Evolutionary conservation across 148 eudicot species (phyloP).

Genomic region (Drosera capensis): DNA sequence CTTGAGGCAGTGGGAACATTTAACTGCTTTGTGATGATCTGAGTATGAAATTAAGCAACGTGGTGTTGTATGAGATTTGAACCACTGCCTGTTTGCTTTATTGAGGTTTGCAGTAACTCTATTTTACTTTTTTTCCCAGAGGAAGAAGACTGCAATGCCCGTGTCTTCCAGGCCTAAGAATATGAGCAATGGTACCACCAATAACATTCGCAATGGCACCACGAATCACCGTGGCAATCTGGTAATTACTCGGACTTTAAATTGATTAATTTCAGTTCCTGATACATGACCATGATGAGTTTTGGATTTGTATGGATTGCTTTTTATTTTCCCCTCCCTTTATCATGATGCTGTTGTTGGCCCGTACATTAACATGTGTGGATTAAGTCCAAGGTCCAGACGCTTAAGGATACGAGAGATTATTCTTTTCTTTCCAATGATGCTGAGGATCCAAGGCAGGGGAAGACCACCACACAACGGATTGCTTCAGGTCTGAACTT

Average conservation of each 20-base stretch:
- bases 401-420: slow-evolving; percentile 62
- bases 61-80: too few relatives aligned
- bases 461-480: slow-evolving; percentile 23
- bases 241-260: slow-evolving; percentile 14
- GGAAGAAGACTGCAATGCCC: slow-evolving; percentile 24
- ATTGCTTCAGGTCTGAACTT: slow-evolving; percentile 19
- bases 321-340: too few relatives aligned
- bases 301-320: not conserved
- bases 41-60: too few relatives aligned
- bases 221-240: slow-evolving; percentile 16
- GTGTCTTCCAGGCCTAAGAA: slow-evolving; percentile 23
- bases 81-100: too few relatives aligned
- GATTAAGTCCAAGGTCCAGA: slow-evolving; percentile 46
- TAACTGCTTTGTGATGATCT: too few relatives aligned
- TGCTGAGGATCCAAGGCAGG: slow-evolving; percentile 44
- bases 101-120: too few relatives aligned
- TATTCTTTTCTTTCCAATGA: slow-evolving; percentile 88
- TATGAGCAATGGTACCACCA: slow-evolving; percentile 12
- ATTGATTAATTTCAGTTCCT: not conserved
- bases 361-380: slow-evolving; percentile 12
- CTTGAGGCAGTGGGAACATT: too few relatives aligned
- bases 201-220: too few relatives aligned
- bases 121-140: slow-evolving; percentile 17
- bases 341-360: not conserved
- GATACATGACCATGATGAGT: too few relatives aligned